A percentile compares a stretch with the other conserved stretches of the same genome.
These are phyloP conservation scores for Aspergillus nidulans DNA, from an alignment of 495 filamentous ascomycete genomes.

Conservation along the genomic window DNA sequence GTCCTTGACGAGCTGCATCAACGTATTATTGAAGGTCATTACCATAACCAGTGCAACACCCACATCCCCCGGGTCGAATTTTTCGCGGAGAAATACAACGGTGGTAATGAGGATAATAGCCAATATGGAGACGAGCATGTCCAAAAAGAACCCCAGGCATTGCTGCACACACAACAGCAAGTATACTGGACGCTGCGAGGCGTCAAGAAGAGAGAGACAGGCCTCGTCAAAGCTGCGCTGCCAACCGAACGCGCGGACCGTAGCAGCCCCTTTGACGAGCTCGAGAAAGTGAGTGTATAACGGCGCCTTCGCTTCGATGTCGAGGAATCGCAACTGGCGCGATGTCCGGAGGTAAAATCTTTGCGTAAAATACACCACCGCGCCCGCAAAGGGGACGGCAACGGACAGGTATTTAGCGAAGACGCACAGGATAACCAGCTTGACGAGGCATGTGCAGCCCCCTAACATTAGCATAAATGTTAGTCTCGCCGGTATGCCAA, in stretches of 20 bases:
- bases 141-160: slow-evolving; percentile 65
- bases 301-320: slow-evolving; percentile 53
- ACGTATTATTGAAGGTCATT: too few relatives aligned
- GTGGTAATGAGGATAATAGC: slow-evolving; percentile 45
- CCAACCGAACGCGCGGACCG: slow-evolving; percentile 70
- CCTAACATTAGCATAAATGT: too few relatives aligned
- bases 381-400: slow-evolving; percentile 14
- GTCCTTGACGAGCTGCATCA: too few relatives aligned
- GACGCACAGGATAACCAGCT: neutral
- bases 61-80: too few relatives aligned
- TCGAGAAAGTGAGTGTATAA: slow-evolving; percentile 71
- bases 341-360: slow-evolving; percentile 57
- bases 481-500: too few relatives aligned
- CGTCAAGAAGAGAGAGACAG: slow-evolving; percentile 56
- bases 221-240: slow-evolving; percentile 16
- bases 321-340: slow-evolving; percentile 53
- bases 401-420: slow-evolving; percentile 22
- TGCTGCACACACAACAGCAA: slow-evolving; percentile 61
- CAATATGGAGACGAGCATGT: slow-evolving; percentile 55
- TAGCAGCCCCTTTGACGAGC: slow-evolving; percentile 59
- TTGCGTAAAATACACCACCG: slow-evolving; percentile 45
- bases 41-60: too few relatives aligned
- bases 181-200: slow-evolving; percentile 50
- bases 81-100: too few relatives aligned
- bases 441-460: too few relatives aligned